Evolutionary conservation across 192 early-diverging fungal genomes (phyloP).

Genomic region (Coemansia aciculifera): DNA sequence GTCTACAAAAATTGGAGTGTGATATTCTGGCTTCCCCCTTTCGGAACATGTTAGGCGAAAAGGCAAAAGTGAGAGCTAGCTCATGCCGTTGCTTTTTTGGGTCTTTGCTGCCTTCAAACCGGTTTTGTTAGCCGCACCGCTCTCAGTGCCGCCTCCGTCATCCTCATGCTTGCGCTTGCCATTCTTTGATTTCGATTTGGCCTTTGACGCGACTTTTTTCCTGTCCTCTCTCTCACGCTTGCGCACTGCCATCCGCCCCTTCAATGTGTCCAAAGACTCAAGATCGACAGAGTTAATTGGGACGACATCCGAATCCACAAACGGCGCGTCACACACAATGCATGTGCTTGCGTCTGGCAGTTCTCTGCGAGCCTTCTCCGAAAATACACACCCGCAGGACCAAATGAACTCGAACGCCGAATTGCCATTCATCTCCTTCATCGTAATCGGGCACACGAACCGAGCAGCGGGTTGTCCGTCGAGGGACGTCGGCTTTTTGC

Average conservation of each 20-base stretch:
- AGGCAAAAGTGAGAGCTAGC: background rate
- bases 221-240: constrained; percentile 10
- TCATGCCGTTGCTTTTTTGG: background rate
- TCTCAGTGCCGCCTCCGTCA: background rate
- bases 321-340: constrained; percentile 27
- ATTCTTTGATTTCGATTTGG: background rate
- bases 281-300: constrained; percentile 34
- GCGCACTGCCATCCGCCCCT: constrained; percentile 15
- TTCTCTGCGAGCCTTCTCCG: constrained; percentile 42
- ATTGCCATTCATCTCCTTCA: constrained; percentile 55
- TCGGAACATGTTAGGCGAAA: too few species aligned
- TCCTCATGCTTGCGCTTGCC: constrained; percentile 11
- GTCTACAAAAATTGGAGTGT: too few species aligned
- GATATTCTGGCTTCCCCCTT: too few species aligned
- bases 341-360: constrained; percentile 12
- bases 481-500: background rate
- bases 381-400: constrained; percentile 53
- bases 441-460: constrained; percentile 53
- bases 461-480: constrained; percentile 24
- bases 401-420: constrained; percentile 42
- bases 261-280: constrained; percentile 20
- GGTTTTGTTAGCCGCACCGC: background rate
- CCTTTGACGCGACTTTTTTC: background rate
- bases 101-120: background rate
- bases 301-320: constrained; percentile 19